Base-by-base conservation (phyloP, 805 yeast genomes). In the Nakazawaea anatomiae region DNA sequence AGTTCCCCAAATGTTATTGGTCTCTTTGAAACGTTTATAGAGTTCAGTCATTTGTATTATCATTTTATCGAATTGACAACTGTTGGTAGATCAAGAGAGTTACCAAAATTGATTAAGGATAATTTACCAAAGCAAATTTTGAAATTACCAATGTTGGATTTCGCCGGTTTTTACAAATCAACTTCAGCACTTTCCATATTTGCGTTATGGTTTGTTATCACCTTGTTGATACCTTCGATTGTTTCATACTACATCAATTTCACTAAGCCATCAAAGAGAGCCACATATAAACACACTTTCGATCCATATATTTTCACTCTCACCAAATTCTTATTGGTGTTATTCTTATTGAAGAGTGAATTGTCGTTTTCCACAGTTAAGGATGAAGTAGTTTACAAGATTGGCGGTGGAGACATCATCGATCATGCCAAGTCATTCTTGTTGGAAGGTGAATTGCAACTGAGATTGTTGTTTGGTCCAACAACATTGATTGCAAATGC, bases 281-380 rank as follows among this genome's bases (percentile, higher is more conserved):
- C 65, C 49, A 69, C 68, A 55, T 68, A 63, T 46, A 71, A 66
- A 39, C 71, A 71, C 65, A 61, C 62, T 42, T 70, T 55, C 60
- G 85, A 79, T 62, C 83, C 83, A 34, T 75, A 77, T 55, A 65
- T 74, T 49, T 75, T 72, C 59, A 67, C 79, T 14, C 64, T 79
- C 53, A 57, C 74, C 44, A 78, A 77, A 60, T 60, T 74, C 9
- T 61, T 78, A 52, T 55, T 73, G 38, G 65, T 67, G 36, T 67
- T 70, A 57, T 61, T 71, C 53, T 54, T 76, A 44, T 63, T 64
- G 58, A 68, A 66, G 46, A 44, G 60, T 12, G 62, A 56, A 31
- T 49, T 67, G 32, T 48, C 61, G 5, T 43, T 55, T 28, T 32
- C 54, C 7, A 56, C 57, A 30, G 50, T 66, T 38, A 55, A 64